Conservation (phyloP, 129 eudicot genomes). For the Flaveria ramosissima region DNA sequence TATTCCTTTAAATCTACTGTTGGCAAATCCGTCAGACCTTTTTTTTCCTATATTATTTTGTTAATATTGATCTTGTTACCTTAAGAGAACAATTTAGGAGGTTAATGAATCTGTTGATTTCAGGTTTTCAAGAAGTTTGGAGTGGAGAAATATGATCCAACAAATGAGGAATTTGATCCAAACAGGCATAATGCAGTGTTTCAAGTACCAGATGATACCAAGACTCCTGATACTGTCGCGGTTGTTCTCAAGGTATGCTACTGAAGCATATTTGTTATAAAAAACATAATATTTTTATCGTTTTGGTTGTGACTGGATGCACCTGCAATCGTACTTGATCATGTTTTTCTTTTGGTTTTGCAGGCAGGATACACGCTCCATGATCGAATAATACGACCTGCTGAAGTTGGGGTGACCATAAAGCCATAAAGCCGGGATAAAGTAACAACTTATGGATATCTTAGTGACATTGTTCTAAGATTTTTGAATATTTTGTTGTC, state of each 20-base stretch:
- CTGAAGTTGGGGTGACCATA: conserved; percentile 86
- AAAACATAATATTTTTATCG: background rate
- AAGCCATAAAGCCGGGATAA: conserved; percentile 14
- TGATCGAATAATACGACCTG: conserved; percentile 77
- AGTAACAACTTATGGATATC: background rate
- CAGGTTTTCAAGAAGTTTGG: conserved; percentile 86
- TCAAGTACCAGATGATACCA: conserved; percentile 81
- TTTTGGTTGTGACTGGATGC: background rate
- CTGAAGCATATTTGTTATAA: background rate
- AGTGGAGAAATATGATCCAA: conserved; percentile 80
- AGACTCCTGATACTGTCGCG: conserved; percentile 73
- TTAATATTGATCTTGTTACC: too few relatives aligned
- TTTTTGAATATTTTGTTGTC: conserved; percentile 8
- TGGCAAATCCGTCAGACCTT: too few relatives aligned
- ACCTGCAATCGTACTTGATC: background rate
- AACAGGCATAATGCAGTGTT: conserved; percentile 87
- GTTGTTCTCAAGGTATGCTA: conserved; percentile 75
- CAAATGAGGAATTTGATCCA: conserved; percentile 83
- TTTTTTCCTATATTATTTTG: too few relatives aligned
- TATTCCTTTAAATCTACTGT: background rate
- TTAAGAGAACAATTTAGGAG: background rate
- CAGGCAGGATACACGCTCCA: conserved; percentile 78
- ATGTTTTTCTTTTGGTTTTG: conserved; percentile 11
- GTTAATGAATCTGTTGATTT: conserved; percentile 1
- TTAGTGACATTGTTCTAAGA: background rate